A percentile compares a stretch with the other conserved stretches of the same genome.
Evolutionary conservation across 78 protist genomes (phyloP).

Genomic region (Pelomyxa schiedti): DNA sequence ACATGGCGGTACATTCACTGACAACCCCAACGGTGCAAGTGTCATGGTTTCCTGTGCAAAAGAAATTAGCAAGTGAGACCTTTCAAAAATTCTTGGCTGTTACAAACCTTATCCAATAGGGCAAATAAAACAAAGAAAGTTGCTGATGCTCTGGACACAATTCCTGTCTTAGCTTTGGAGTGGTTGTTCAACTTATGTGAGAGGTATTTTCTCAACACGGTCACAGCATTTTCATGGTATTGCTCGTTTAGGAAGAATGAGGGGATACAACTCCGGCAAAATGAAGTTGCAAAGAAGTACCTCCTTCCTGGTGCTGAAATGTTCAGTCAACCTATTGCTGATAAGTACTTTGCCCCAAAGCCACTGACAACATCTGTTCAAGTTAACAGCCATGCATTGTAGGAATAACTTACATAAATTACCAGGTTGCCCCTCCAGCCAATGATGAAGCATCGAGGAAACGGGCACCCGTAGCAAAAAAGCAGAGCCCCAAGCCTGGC

Average conservation of each 20-base stretch:
- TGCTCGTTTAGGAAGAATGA: slow-evolving; percentile 9
- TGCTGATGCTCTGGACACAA: slow-evolving; percentile 15
- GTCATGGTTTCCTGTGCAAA: background rate
- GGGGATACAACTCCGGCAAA: slow-evolving; percentile 13
- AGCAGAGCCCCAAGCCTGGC: slow-evolving; percentile 24
- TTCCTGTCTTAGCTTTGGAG: background rate
- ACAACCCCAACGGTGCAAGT: background rate
- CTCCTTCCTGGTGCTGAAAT: background rate
- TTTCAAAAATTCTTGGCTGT: background rate
- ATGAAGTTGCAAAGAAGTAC: background rate
- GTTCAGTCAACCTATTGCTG: background rate
- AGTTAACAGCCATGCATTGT: no score
- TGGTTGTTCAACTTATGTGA: background rate
- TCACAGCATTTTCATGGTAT: slow-evolving; percentile 13
- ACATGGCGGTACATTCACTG: slow-evolving; percentile 43
- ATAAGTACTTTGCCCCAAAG: no score
- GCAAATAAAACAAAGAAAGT: slow-evolving; percentile 13
- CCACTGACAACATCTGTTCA: no score
- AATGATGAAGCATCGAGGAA: no score
- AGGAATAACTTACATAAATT: no score
- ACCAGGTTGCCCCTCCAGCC: no score
- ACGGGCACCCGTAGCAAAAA: no score
- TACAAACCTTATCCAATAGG: background rate
- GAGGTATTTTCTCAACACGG: slow-evolving; percentile 8
- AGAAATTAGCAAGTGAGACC: background rate